Evolutionary conservation across 495 filamentous ascomycete species (phyloP).

Genomic region (Delitschia confertaspora): DNA sequence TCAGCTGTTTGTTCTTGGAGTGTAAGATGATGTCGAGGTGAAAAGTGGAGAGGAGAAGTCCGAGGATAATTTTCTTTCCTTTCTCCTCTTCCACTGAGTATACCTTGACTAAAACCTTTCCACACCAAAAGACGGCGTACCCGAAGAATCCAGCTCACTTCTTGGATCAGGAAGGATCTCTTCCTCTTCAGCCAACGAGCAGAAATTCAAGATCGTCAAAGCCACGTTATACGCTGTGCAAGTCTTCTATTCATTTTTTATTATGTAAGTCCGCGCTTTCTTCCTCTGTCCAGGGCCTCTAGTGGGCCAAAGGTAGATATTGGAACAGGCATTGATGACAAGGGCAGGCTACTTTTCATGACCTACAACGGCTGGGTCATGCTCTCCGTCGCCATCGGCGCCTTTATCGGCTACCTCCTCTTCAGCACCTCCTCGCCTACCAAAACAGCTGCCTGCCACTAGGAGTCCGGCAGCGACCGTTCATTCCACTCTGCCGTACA

Average conservation of each 20-base stretch:
- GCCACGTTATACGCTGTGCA: slow-evolving; percentile 81
- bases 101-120: slow-evolving; percentile 11
- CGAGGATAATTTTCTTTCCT: background rate
- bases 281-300: no score
- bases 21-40: no score
- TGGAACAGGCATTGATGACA: background rate
- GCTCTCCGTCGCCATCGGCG: slow-evolving; percentile 80
- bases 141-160: slow-evolving; percentile 60
- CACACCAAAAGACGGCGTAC: background rate
- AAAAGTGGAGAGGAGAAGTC: background rate
- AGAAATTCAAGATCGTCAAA: slow-evolving; percentile 64
- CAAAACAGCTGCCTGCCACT: slow-evolving; percentile 91
- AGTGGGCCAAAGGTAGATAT: background rate
- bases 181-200: slow-evolving; percentile 36
- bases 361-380: slow-evolving; percentile 99
- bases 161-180: slow-evolving; percentile 55
- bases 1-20: no score
- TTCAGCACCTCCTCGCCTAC: slow-evolving; percentile 57
- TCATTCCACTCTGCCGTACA: no score
- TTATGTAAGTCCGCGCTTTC: slow-evolving; percentile 80
- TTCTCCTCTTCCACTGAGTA: background rate
- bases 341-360: slow-evolving; percentile 89
- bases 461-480: no score
- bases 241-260: slow-evolving; percentile 98
- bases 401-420: slow-evolving; percentile 76